Evolutionary conservation across 2,329 filamentous ascomycete genomes (phyloP), one percentile per base, ranked within the genome.

Genomic region (Botrytis pseudocinerea): DNA sequence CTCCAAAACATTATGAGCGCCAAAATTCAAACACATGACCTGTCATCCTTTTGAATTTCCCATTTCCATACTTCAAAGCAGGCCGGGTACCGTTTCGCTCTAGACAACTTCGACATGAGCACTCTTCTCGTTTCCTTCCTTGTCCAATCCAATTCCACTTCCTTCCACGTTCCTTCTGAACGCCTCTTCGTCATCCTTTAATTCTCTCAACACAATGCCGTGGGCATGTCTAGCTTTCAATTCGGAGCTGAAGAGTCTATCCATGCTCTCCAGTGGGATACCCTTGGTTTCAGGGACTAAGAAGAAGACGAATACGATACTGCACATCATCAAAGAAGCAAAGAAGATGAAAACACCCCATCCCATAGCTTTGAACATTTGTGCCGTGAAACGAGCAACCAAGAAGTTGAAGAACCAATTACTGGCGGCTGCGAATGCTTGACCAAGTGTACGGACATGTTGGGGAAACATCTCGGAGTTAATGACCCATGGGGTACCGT

Each of bases 331-430:
- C 64, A 91, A 83, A 0, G 86, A 84, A 2, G 89, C 90, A 76
- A 92, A 92, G 84, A 92, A 91, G 77, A 92, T 88, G 81, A 91
- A 92, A 0, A 91, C 89, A 38, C 89, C 90, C 76, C 87, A 91
- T n/a, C 83, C 82, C 84, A 88, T 87, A 14, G 83, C 81, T 35
- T 83, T 79, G 76, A 90, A 87, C 88, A 92, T 92, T 76, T 91
- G 87, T 40, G 87, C 89, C 0, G 89, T 92, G 83, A 91, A 92
- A 18, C 90, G 85, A 0, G 86, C 86, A 76, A 93, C 87, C 79
- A 93, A 85, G 80, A 93, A 92, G 81, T 92, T 93, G 83, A 84
- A 81, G 75, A 82, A 81, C 91, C 91, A 93, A 81, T 93, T 93
- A 82, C 88, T 91, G 4, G 89, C 89, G 0, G 91, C 88, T 0